Evolutionary conservation across 257 asterid genomes (phyloP).

Genomic region (Anisodus acutangulus): DNA sequence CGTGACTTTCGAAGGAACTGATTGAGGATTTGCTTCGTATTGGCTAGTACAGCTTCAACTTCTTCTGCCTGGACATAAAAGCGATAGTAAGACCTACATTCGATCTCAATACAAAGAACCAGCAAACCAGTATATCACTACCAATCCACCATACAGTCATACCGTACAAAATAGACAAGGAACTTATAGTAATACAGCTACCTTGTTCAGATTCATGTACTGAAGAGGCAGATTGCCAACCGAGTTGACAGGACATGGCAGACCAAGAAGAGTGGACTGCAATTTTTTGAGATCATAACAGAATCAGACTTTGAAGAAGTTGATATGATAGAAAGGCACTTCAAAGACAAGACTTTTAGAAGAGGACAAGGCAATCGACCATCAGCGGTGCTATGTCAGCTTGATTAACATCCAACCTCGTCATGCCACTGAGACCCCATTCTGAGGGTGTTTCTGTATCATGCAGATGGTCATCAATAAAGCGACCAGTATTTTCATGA

Average conservation of each 20-base stretch:
- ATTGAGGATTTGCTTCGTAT: conserved; percentile 84
- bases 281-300: conserved; percentile 39
- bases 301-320: conserved; percentile 22
- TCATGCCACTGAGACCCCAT: conserved; percentile 89
- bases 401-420: conserved; percentile 95
- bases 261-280: conserved; percentile 95
- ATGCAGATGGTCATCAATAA: conserved; percentile 87
- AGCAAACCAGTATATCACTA: not conserved
- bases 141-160: conserved; percentile 24
- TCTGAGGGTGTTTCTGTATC: conserved; percentile 86
- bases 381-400: conserved; percentile 97
- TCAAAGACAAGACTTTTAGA: conserved; percentile 23
- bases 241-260: conserved; percentile 91
- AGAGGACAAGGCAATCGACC: conserved; percentile 57
- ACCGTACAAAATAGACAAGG: conserved; percentile 9
- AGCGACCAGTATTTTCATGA: conserved; percentile 52
- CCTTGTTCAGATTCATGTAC: conserved; percentile 70
- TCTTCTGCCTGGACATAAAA: conserved; percentile 60
- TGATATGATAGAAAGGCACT: conserved; percentile 25
- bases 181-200: conserved; percentile 41
- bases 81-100: not conserved
- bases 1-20: conserved; percentile 85
- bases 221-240: conserved; percentile 93
- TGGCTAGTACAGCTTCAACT: conserved; percentile 94
- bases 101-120: conserved; percentile 22